Base-by-base conservation (phyloP, 768 basidiomycete genomes). In the Tylopilus subfusipes region DNA sequence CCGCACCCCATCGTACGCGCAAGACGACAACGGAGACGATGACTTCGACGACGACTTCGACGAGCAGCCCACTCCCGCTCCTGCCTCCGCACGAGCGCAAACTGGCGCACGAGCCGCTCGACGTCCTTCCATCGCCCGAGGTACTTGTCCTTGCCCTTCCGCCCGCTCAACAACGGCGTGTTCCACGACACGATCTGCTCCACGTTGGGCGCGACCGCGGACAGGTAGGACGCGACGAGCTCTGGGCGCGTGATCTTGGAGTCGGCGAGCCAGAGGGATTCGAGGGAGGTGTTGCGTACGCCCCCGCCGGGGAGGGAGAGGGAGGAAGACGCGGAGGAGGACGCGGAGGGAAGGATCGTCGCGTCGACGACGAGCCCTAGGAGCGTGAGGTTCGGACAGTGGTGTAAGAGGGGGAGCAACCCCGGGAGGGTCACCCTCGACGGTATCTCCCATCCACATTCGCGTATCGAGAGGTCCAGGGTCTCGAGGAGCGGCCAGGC, bases 111-210 rank as follows among this genome's bases (percentile, higher is more conserved):
- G 21, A 60, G 22, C 54, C 24, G 39, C 55, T 60, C 62, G 22
- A 67, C 67, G 22, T 62, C 59, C 39, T 52, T 61, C 68, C 69
- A 69, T 27, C 67, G 25, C 43, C 34, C 52, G 30, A 22, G 30
- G 44, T 68, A 70, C 52, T 64, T 69, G 14, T 66, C 59, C 19
- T 67, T 66, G 0, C 67, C 67, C 0, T 19, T 13, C 9, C 63
- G 45, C 1, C 64, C 64, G 19, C 64, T 68, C 57, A 69, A 44
- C 47, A 68, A 36, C 2, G 64, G 65, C 45, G 67, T 68, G 9
- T 68, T 71, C 68, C 68, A 69, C 38, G 68, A 67, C 9, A 38
- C 56, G 50, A 67, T 65, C 44, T 69, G 65, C 29, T 63, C 65
- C 4, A 71, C 5, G 4, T 71, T 71, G 2, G 68, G 68, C 1